Conservation (phyloP, 163 green algal genomes). For the Prototheca wickerhamii region DNA sequence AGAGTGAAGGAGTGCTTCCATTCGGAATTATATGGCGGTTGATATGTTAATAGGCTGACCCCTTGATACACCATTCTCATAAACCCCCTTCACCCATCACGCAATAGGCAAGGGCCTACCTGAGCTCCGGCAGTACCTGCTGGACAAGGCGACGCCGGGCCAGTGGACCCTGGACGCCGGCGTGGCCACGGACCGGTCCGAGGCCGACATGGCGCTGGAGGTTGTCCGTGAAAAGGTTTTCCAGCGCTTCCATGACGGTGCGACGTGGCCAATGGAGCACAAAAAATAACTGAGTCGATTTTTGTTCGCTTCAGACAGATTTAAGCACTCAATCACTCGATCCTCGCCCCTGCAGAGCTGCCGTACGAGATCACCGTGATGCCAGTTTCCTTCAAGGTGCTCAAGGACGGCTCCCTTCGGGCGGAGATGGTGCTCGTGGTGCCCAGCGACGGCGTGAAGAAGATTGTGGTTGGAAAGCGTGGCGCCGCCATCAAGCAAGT, state of each 20-base stretch:
- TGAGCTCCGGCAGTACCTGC: constrained; percentile 20
- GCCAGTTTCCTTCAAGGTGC: background rate
- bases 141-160: constrained; percentile 17
- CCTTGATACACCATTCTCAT: background rate
- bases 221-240: constrained; percentile 50
- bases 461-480: constrained; percentile 30
- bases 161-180: constrained; percentile 29
- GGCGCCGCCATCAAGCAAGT: constrained; percentile 23
- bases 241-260: constrained; percentile 18
- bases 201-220: constrained; percentile 35
- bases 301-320: background rate
- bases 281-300: constrained; percentile 3
- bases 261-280: background rate
- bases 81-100: too few relatives aligned
- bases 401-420: constrained; percentile 15
- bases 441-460: constrained; percentile 6
- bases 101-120: constrained; percentile 18
- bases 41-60: background rate
- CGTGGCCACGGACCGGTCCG: constrained; percentile 19
- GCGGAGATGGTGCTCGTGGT: constrained; percentile 24
- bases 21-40: background rate
- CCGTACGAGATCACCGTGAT: constrained; percentile 9
- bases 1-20: background rate
- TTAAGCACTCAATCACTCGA: background rate
- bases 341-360: constrained; percentile 9